Evolutionary conservation across 805 yeast genomes (phyloP).

Genomic region (Candida anglica): DNA sequence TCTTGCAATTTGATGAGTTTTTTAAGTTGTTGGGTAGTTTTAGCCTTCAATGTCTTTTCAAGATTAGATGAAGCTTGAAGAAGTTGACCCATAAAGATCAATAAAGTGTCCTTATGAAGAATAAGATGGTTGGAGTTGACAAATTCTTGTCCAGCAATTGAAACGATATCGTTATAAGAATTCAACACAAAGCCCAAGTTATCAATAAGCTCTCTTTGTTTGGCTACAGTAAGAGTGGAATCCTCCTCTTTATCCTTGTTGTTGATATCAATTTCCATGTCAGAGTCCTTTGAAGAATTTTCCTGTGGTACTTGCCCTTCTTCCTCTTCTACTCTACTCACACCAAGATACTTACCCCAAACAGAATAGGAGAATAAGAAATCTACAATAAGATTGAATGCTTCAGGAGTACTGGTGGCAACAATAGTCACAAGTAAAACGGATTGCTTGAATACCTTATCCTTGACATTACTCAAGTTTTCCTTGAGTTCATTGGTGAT

Average conservation of each 20-base stretch:
- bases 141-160: slow-evolving; percentile 8
- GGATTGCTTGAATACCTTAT: slow-evolving; percentile 59
- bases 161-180: slow-evolving; percentile 31
- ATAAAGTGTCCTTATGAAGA: slow-evolving; percentile 58
- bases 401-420: slow-evolving; percentile 41
- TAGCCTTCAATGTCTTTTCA: slow-evolving; percentile 66
- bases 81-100: slow-evolving; percentile 65
- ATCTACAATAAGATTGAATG: slow-evolving; percentile 47
- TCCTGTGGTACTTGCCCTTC: slow-evolving; percentile 4
- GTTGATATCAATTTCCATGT: slow-evolving; percentile 8
- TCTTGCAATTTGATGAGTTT: slow-evolving; percentile 48
- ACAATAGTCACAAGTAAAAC: slow-evolving; percentile 55
- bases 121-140: slow-evolving; percentile 32
- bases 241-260: slow-evolving; percentile 14
- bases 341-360: slow-evolving; percentile 33
- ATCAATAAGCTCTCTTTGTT: slow-evolving; percentile 57
- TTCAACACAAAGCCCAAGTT: slow-evolving; percentile 56
- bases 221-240: slow-evolving; percentile 42
- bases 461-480: slow-evolving; percentile 45
- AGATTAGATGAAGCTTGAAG: slow-evolving; percentile 61
- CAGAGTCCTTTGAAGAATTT: slow-evolving; percentile 6
- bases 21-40: slow-evolving; percentile 62
- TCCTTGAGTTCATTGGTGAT: slow-evolving; percentile 46
- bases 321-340: slow-evolving; percentile 16
- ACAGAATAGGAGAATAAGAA: slow-evolving; percentile 31